A percentile compares a stretch with the other conserved stretches of the same genome.
Evolutionary conservation across 1,284 basidiomycete genomes (phyloP).

Genomic region (Ustilago trichophora): DNA sequence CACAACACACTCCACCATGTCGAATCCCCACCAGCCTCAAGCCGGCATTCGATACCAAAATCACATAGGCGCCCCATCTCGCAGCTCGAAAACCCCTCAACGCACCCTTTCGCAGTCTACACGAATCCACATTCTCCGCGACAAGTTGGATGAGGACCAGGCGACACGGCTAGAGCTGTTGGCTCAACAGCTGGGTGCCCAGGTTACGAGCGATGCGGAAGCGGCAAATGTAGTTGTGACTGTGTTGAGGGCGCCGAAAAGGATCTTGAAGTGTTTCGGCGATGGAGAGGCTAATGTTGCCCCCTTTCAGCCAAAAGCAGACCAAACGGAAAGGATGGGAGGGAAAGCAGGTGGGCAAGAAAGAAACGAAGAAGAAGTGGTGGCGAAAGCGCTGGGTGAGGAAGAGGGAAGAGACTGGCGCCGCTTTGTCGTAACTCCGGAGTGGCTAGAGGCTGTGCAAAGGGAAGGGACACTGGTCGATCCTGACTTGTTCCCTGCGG

Average conservation of each 20-base stretch:
- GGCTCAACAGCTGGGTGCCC: conserved; percentile 34
- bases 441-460: conserved; percentile 30
- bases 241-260: conserved; percentile 31
- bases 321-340: neutral
- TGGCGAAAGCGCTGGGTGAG: conserved; percentile 7
- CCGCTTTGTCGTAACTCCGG: conserved; percentile 31
- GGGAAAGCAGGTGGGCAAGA: neutral
- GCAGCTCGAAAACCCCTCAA: conserved; percentile 8
- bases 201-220: conserved; percentile 11
- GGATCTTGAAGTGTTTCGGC: conserved; percentile 28
- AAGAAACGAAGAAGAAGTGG: neutral
- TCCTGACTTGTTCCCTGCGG: conserved; percentile 35
- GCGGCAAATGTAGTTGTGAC: conserved; percentile 41
- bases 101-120: conserved; percentile 38
- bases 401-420: conserved; percentile 27
- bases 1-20: no score
- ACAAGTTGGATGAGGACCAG: conserved; percentile 18
- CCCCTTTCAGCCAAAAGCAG: no score
- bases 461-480: conserved; percentile 24
- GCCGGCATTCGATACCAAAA: conserved; percentile 31
- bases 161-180: conserved; percentile 5
- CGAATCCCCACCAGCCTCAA: no score
- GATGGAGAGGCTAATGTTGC: conserved; percentile 19
- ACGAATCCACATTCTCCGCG: conserved; percentile 28
- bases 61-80: conserved; percentile 20